These are phyloP conservation scores for Mortierella sp. DNA, from an alignment of 371 early-diverging fungal genomes.

Conservation along the genomic window DNA sequence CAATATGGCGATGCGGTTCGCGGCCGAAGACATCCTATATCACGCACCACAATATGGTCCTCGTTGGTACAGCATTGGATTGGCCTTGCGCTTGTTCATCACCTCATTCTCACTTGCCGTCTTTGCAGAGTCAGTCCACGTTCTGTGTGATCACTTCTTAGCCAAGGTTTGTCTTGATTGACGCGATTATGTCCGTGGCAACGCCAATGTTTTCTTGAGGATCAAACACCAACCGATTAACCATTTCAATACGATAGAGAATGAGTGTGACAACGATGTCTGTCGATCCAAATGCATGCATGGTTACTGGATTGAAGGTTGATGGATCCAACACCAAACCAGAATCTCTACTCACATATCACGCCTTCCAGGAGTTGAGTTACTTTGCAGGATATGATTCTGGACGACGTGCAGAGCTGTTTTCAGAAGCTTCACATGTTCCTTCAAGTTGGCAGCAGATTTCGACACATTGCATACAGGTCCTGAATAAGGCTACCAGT, in stretches of 20 bases:
- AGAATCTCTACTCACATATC: constrained; percentile 25
- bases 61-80: constrained; percentile 43
- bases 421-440: constrained; percentile 51
- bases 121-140: constrained; percentile 58
- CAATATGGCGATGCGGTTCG: constrained; percentile 30
- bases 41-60: constrained; percentile 45
- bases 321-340: constrained; percentile 10
- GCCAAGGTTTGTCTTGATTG: constrained; percentile 27
- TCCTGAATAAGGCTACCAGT: constrained; percentile 39
- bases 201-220: background rate
- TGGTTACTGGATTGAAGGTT: constrained; percentile 55
- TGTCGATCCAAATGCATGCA: constrained; percentile 52
- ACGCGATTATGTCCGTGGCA: background rate
- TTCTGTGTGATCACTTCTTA: constrained; percentile 57
- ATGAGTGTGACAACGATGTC: constrained; percentile 38
- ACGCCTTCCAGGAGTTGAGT: constrained; percentile 63
- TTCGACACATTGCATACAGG: constrained; percentile 55
- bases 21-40: constrained; percentile 29
- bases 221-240: background rate
- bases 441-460: constrained; percentile 61
- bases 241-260: constrained; percentile 29
- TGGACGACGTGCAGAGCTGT: constrained; percentile 53
- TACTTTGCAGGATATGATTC: constrained; percentile 50
- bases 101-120: constrained; percentile 24
- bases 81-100: constrained; percentile 26